Percentiles rank a stretch among this genome's conserved stretches.
These are phyloP conservation scores for Chaetomium cochliodes DNA, from an alignment of 495 filamentous ascomycete species.

Conservation along the genomic window DNA sequence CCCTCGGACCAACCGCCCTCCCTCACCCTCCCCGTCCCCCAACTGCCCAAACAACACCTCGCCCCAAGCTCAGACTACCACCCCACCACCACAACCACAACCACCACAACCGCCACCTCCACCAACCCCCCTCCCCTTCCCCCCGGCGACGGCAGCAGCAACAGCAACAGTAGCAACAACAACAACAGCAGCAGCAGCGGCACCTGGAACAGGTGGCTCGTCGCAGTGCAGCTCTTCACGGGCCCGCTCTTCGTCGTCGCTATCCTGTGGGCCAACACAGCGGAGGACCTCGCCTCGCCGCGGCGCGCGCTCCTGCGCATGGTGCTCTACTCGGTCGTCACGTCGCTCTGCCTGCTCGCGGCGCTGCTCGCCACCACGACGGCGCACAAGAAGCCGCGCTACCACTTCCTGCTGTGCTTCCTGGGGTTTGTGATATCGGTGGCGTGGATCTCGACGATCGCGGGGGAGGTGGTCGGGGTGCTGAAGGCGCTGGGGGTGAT, in stretches of 20 bases:
- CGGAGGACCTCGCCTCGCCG: slow-evolving; percentile 48
- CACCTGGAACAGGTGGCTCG: slow-evolving; percentile 92
- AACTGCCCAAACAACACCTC: neutral
- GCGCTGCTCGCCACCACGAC: slow-evolving; percentile 64
- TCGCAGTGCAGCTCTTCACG: slow-evolving; percentile 79
- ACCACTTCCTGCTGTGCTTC: slow-evolving; percentile 76
- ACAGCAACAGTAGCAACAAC: no score
- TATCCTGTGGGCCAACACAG: slow-evolving; percentile 70
- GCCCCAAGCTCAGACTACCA: slow-evolving; percentile 23
- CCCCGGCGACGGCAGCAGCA: slow-evolving; percentile 37
- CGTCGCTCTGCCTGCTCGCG: slow-evolving; percentile 63
- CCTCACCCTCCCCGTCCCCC: neutral
- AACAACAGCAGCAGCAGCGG: no score
- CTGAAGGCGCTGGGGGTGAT: slow-evolving; percentile 94
- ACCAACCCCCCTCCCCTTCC: slow-evolving; percentile 29
- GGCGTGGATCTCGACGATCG: slow-evolving; percentile 94
- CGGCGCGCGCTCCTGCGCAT: slow-evolving; percentile 53
- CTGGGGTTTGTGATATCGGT: slow-evolving; percentile 89
- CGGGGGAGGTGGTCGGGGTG: slow-evolving; percentile 92
- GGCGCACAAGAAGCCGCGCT: slow-evolving; percentile 56
- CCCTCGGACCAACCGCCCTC: neutral
- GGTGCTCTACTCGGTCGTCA: slow-evolving; percentile 66
- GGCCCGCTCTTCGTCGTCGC: slow-evolving; percentile 81
- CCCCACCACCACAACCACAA: slow-evolving; percentile 10
- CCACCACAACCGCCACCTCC: slow-evolving; percentile 23